phyloP scores from a whole-genome alignment of 225 moss, liverwort and hornwort species.

The Asterella californica region DNA sequence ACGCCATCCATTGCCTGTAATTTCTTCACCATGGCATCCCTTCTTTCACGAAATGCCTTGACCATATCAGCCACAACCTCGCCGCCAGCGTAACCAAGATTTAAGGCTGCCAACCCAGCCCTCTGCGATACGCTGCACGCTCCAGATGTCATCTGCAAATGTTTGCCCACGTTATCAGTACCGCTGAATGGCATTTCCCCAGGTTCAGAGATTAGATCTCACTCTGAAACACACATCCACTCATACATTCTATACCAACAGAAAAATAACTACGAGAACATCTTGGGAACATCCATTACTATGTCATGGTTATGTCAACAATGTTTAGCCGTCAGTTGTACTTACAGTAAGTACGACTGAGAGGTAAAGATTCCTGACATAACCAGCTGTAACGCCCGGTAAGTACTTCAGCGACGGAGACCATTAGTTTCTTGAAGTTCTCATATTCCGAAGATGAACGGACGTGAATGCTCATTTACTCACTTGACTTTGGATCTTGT shows the following conservation, averaged over 20 bases:
- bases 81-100: slow-evolving; percentile 86
- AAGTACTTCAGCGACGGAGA: neutral
- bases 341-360: neutral
- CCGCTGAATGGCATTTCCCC: too few relatives aligned
- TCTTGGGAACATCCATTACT: neutral
- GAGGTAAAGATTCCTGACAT: neutral
- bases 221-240: neutral
- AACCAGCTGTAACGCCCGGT: neutral
- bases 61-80: slow-evolving; percentile 85
- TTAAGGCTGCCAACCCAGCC: slow-evolving; percentile 88
- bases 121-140: slow-evolving; percentile 97
- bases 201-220: neutral
- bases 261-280: neutral
- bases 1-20: slow-evolving; percentile 81
- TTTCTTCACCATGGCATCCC: slow-evolving; percentile 79
- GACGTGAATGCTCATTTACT: neutral
- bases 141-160: slow-evolving; percentile 81
- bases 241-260: neutral
- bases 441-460: neutral
- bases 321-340: neutral
- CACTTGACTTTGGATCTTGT: slow-evolving; percentile 95
- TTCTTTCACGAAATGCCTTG: slow-evolving; percentile 73
- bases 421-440: neutral
- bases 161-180: neutral
- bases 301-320: neutral